A percentile compares a stretch with the other conserved stretches of the same genome.
Evolutionary conservation across 2,329 filamentous ascomycete species (phyloP).

Genomic region (Epichloe bromicola): DNA sequence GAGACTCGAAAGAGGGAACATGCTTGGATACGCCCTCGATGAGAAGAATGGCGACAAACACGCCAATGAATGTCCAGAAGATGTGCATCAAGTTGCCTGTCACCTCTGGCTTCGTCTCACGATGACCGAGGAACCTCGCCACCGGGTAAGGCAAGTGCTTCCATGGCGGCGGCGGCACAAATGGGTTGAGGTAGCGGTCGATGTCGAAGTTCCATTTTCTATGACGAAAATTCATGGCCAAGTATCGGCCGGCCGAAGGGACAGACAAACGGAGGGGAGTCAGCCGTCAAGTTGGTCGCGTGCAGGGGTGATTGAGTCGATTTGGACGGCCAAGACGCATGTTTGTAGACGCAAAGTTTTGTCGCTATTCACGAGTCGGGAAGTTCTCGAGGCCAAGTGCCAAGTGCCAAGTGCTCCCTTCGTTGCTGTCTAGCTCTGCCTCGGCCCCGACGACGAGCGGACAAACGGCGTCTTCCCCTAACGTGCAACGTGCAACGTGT

Average conservation of each 20-base stretch:
- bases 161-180: constrained; percentile 53
- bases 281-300: no score
- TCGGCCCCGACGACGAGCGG: no score
- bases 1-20: constrained; percentile 38
- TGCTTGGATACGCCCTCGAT: constrained; percentile 44
- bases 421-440: neutral
- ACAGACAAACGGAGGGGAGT: no score
- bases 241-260: neutral
- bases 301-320: neutral
- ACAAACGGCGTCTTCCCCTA: neutral
- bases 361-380: neutral
- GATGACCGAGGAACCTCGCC: constrained; percentile 56
- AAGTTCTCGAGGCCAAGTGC: neutral
- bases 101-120: constrained; percentile 23
- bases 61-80: constrained; percentile 52
- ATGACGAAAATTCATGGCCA: constrained; percentile 8
- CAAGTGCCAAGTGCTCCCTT: neutral
- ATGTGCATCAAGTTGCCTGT: constrained; percentile 46
- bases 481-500: neutral
- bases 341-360: neutral
- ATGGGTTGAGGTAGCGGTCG: constrained; percentile 61
- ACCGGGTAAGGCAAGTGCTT: constrained; percentile 50
- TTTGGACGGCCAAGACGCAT: neutral
- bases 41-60: constrained; percentile 46
- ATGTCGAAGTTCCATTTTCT: constrained; percentile 52